A percentile compares a stretch with the other conserved stretches of the same genome.
These are phyloP conservation scores for Rhinocladiella similis DNA, from an alignment of 2,329 filamentous ascomycete genomes.

Conservation along the genomic window DNA sequence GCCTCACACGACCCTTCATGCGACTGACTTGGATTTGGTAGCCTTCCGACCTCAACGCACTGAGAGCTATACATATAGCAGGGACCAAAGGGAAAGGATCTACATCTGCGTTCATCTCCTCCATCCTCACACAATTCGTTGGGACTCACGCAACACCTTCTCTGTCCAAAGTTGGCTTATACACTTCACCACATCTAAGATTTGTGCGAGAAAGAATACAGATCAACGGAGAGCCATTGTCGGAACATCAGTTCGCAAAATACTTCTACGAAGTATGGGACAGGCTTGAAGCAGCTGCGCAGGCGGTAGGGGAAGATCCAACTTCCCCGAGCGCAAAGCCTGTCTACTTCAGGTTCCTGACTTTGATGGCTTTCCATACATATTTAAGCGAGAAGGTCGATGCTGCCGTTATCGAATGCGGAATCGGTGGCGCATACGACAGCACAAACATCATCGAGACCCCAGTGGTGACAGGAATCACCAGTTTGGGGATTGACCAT, in stretches of 20 bases:
- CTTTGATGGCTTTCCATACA: conserved; percentile 80
- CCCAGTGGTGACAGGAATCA: conserved; percentile 71
- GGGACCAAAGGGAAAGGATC: conserved; percentile 95
- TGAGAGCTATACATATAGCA: conserved; percentile 74
- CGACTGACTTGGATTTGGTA: conserved; percentile 33
- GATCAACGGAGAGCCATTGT: conserved; percentile 71
- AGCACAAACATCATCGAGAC: conserved; percentile 80
- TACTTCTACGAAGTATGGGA: conserved; percentile 90
- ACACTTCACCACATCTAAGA: conserved; percentile 82
- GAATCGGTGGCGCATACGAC: conserved; percentile 91
- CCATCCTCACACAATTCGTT: conserved; percentile 68
- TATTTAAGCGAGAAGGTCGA: conserved; percentile 76
- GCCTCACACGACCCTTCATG: conserved; percentile 13
- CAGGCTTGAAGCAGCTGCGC: conserved; percentile 55
- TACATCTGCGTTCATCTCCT: conserved; percentile 79
- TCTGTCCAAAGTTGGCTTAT: conserved; percentile 68
- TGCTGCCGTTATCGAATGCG: conserved; percentile 84
- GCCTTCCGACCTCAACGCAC: conserved; percentile 60
- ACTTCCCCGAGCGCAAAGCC: conserved; percentile 66
- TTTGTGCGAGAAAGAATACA: conserved; percentile 82
- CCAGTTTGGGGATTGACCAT: conserved; percentile 84
- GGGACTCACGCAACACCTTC: conserved; percentile 32
- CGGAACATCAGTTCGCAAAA: conserved; percentile 66
- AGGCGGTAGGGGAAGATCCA: conserved; percentile 52
- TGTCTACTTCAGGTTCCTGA: conserved; percentile 89